Conservation (phyloP, 768 basidiomycete species). For the Sarcodon sp. region DNA sequence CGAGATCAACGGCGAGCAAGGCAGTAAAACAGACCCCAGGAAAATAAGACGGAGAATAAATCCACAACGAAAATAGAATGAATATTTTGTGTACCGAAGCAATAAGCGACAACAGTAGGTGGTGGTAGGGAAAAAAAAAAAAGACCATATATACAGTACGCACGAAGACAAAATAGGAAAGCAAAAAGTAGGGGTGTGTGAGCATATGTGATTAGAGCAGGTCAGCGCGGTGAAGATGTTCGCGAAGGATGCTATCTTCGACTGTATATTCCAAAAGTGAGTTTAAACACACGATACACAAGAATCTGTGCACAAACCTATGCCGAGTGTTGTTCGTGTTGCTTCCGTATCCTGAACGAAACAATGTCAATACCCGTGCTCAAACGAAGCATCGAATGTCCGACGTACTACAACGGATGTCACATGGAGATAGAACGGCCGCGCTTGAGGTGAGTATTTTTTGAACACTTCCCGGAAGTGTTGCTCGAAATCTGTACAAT, state of each 20-base stretch:
- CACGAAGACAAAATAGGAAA: no score
- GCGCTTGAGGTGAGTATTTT: slow-evolving; percentile 45
- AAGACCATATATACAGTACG: no score
- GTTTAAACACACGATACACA: neutral
- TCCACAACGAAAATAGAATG: no score
- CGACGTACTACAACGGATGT: slow-evolving; percentile 65
- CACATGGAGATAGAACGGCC: slow-evolving; percentile 60
- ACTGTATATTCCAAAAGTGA: slow-evolving; percentile 24
- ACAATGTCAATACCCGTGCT: slow-evolving; percentile 5
- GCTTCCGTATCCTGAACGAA: slow-evolving; percentile 52
- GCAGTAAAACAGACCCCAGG: no score
- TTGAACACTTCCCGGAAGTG: slow-evolving; percentile 69
- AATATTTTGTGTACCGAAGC: no score
- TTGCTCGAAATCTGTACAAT: slow-evolving; percentile 53
- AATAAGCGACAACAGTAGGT: no score
- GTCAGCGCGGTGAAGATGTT: slow-evolving; percentile 58
- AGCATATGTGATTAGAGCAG: slow-evolving; percentile 29
- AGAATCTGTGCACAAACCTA: slow-evolving; percentile 29
- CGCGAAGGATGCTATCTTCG: slow-evolving; percentile 60
- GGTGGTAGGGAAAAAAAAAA: no score
- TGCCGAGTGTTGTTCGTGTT: slow-evolving; percentile 57
- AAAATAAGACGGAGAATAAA: no score
- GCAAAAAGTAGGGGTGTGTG: no score
- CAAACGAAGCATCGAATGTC: slow-evolving; percentile 2
- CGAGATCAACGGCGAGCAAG: no score